These are phyloP conservation scores for Nitzschia sp. DNA, from an alignment of 108 stramenopile genomes.

Conservation along the genomic window DNA sequence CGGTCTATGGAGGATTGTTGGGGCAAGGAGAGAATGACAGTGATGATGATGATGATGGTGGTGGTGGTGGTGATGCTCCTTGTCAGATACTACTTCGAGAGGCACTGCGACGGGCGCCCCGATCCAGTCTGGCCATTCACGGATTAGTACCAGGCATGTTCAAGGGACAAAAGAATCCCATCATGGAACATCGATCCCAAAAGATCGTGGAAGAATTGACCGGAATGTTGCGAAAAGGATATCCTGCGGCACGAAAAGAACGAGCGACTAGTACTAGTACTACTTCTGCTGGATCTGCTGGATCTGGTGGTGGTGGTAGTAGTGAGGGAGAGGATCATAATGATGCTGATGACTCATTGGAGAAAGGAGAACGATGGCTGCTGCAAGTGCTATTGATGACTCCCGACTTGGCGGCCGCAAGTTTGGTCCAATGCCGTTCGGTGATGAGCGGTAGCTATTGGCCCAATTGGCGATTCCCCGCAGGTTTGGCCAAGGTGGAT, in stretches of 20 bases:
- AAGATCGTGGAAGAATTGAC: slow-evolving; percentile 39
- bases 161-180: slow-evolving; percentile 41
- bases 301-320: neutral
- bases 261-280: neutral
- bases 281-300: too few relatives aligned
- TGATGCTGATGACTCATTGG: neutral
- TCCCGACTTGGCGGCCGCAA: slow-evolving; percentile 43
- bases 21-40: neutral
- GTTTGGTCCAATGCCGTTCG: slow-evolving; percentile 22
- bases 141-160: slow-evolving; percentile 52
- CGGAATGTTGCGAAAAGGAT: slow-evolving; percentile 34
- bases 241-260: slow-evolving; percentile 33
- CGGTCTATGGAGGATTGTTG: slow-evolving; percentile 5
- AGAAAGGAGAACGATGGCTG: slow-evolving; percentile 36
- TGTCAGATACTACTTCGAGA: neutral
- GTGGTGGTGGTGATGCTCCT: neutral
- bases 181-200: slow-evolving; percentile 27
- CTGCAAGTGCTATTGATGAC: slow-evolving; percentile 52
- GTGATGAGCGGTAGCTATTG: slow-evolving; percentile 10
- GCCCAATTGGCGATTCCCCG: slow-evolving; percentile 45
- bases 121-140: slow-evolving; percentile 48
- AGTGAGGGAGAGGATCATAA: too few relatives aligned
- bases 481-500: slow-evolving; percentile 55
- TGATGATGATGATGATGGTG: neutral
- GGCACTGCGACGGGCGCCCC: slow-evolving; percentile 25